Percentiles rank a stretch among this genome's conserved stretches.
Conservation (phyloP, 345 rosid genomes). For the Odontarrhena argentea region DNA sequence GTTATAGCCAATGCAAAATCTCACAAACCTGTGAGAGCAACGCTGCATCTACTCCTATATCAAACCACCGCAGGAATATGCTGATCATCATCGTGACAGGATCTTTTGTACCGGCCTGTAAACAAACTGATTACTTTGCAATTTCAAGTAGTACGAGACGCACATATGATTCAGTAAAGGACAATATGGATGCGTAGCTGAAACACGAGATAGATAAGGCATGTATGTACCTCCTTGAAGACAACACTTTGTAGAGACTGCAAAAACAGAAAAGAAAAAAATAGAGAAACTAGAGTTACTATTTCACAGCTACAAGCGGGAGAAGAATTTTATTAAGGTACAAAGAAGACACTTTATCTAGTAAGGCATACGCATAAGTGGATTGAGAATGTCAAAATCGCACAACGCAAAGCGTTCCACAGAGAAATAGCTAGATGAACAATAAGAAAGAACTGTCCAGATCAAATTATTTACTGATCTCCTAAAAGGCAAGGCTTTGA, state of each 20-base stretch:
- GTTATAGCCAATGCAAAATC: slow-evolving; percentile 14
- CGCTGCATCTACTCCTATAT: slow-evolving; percentile 88
- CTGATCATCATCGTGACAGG: slow-evolving; percentile 90
- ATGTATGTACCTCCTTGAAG: slow-evolving; percentile 79
- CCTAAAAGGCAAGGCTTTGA: neutral
- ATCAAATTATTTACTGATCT: neutral
- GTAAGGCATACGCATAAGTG: slow-evolving; percentile 5
- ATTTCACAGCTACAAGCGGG: slow-evolving; percentile 6
- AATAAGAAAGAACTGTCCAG: neutral
- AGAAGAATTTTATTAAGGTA: slow-evolving; percentile 5
- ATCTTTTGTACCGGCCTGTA: slow-evolving; percentile 93
- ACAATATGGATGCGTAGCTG: neutral
- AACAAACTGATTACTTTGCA: slow-evolving; percentile 36
- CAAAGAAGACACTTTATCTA: slow-evolving; percentile 5
- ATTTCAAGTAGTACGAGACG: slow-evolving; percentile 5
- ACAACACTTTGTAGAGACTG: slow-evolving; percentile 98
- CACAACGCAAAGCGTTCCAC: neutral
- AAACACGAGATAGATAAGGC: neutral
- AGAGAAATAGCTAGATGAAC: neutral
- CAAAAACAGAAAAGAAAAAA: slow-evolving; percentile 39
- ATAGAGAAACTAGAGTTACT: slow-evolving; percentile 12
- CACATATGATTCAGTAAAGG: slow-evolving; percentile 12
- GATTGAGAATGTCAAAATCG: neutral
- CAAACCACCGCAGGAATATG: slow-evolving; percentile 87
- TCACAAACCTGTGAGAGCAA: slow-evolving; percentile 81